Evolutionary conservation across 2,329 filamentous ascomycete genomes (phyloP), one percentile per base, ranked within the genome.

Genomic region (Ascochyta lentis): DNA sequence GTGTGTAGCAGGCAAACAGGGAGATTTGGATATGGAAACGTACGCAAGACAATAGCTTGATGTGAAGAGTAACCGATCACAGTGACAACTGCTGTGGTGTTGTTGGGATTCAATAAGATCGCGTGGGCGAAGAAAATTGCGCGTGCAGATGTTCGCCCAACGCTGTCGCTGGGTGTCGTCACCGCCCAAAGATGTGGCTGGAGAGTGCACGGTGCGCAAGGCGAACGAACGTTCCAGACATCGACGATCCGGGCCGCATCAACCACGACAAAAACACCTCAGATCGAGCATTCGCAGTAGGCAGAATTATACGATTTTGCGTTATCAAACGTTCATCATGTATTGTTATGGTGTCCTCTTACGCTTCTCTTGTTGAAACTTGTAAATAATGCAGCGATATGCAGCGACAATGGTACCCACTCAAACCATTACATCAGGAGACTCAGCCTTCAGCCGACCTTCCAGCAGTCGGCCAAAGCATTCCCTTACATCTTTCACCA

Each of bases 401-500:
- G 35, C 7, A 38, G 34, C 16, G 6, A 13, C 5, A 4, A 10
- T 6, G 22, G 35, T 22, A 3, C 35, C 6, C 26, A 7, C 6
- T 50, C 33, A 51, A 2, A 51, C 49, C 33, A 51, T 44, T 12
- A 39, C 3, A 7, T 39, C 48, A 31, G 48, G 16, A 44, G 15
- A 23, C 27, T 45, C 13, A 16, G 58, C 58, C 16, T 59, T 49
- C 39, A 58, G 35, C 42, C 60, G 47, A 40, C 68, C 63, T 44
- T 51, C 42, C 49, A 49, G 49, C 38, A 58, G 39, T n/a, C 45
- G 65, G 38, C 59, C 66, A 45, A 74, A 77, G 58, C 75, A 75
- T 50, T 78, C 77, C 53, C 76, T 69, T 54, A 80, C 56, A 64
- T 80, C 78, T 27, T 71, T 52, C 15, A 78, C 75, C 33, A 80